These are phyloP conservation scores for Fonsecaea nubica DNA, from an alignment of 2,329 filamentous ascomycete genomes.

Conservation along the genomic window DNA sequence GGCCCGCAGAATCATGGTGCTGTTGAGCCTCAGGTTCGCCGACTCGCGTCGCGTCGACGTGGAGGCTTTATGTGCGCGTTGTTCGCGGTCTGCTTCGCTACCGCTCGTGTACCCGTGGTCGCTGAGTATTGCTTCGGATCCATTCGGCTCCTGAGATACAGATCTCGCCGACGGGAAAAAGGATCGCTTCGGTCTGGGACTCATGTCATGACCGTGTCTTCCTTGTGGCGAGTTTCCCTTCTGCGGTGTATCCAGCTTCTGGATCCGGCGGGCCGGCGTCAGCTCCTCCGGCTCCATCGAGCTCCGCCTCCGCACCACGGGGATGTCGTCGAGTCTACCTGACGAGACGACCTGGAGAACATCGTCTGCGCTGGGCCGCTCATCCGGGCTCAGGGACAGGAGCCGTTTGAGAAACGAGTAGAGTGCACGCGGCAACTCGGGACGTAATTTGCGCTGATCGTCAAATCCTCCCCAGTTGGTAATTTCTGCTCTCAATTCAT, in stretches of 20 bases:
- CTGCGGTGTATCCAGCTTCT: conserved; percentile 36
- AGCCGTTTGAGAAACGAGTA: conserved; percentile 84
- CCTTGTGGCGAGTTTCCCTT: conserved; percentile 31
- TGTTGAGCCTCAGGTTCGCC: conserved; percentile 16
- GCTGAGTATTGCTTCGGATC: not conserved
- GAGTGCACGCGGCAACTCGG: conserved; percentile 83
- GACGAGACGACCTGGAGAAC: conserved; percentile 79
- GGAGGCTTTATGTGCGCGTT: not conserved
- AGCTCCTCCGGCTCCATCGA: conserved; percentile 39
- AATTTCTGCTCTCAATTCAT: conserved; percentile 84
- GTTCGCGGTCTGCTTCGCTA: conserved; percentile 21
- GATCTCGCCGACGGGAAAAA: conserved; percentile 15
- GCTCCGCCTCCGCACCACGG: conserved; percentile 27
- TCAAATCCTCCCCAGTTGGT: conserved; percentile 85
- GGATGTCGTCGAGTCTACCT: conserved; percentile 50
- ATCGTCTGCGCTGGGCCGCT: conserved; percentile 83
- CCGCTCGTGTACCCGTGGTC: conserved; percentile 20
- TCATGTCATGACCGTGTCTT: conserved; percentile 1
- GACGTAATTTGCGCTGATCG: conserved; percentile 73
- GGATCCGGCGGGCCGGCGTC: conserved; percentile 35
- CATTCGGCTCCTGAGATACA: conserved; percentile 20
- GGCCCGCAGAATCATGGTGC: conserved; percentile 26
- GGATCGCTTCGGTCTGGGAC: conserved; percentile 21
- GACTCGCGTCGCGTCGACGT: conserved; percentile 6
- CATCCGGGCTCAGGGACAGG: conserved; percentile 75